Conservation (phyloP, 2,329 filamentous ascomycete genomes). For the Pyrenochaeta sp. region DNA sequence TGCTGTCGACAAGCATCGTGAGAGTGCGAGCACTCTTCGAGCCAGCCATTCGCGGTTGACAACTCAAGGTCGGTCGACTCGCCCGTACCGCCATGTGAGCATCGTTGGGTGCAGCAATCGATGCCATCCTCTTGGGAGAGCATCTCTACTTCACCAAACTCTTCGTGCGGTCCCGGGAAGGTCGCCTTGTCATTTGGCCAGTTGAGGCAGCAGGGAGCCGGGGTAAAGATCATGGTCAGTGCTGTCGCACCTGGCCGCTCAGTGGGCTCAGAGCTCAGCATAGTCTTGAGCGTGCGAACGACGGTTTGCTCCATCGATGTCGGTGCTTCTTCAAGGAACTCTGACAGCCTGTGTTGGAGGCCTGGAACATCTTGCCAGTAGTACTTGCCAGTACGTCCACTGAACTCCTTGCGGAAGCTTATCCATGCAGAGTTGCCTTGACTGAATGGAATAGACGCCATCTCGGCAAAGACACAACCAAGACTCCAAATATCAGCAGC, state of each 20-base stretch:
- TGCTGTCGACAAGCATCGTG: conserved; percentile 37
- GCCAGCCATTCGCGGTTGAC: conserved; percentile 36
- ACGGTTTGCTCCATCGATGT: conserved; percentile 33
- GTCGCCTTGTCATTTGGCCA: conserved; percentile 46
- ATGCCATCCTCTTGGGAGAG: conserved; percentile 28
- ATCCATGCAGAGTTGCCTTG: conserved; percentile 34
- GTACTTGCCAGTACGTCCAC: conserved; percentile 40
- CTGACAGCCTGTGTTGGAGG: conserved; percentile 37
- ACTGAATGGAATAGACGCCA: conserved; percentile 65
- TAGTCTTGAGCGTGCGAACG: conserved; percentile 40
- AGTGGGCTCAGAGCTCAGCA: conserved; percentile 40
- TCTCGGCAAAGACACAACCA: conserved; percentile 95
- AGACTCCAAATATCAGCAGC: conserved; percentile 89
- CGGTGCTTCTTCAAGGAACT: conserved; percentile 28
- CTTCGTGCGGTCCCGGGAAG: conserved; percentile 45
- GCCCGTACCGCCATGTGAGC: conserved; percentile 2
- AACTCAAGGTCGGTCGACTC: conserved; percentile 10
- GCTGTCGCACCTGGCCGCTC: conserved; percentile 42
- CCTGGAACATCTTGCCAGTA: conserved; percentile 47
- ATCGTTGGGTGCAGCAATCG: conserved; percentile 25
- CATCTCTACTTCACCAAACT: conserved; percentile 36
- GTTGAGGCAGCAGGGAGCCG: conserved; percentile 48
- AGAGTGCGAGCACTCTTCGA: conserved; percentile 36
- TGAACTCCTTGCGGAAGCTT: conserved; percentile 39
- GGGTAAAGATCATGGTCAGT: conserved; percentile 44